phyloP scores from a whole-genome alignment of 208 protist genomes.

The Naegleria gruberi region DNA sequence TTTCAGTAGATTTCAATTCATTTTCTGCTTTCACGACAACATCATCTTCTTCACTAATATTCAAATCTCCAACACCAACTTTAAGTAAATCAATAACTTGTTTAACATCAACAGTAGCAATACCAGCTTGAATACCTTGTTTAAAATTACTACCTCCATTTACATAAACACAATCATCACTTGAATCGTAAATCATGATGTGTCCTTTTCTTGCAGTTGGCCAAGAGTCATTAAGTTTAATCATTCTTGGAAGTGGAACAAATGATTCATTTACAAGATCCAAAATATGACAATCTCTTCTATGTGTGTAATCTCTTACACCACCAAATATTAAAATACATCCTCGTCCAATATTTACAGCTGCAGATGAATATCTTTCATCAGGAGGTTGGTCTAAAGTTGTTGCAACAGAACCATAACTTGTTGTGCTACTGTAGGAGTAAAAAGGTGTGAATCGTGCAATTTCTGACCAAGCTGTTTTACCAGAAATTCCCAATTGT shows the following conservation, averaged over 20 bases:
- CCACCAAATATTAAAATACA: conserved; percentile 14
- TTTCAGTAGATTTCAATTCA: neutral
- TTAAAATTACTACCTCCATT: conserved; percentile 3
- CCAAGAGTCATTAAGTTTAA: neutral
- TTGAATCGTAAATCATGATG: neutral
- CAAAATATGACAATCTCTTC: neutral
- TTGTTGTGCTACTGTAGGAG: neutral
- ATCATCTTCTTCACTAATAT: neutral
- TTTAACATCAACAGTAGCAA: neutral
- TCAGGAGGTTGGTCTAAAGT: neutral
- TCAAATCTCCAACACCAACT: neutral
- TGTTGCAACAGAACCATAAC: neutral
- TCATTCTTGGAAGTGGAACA: neutral
- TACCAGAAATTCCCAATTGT: conserved; percentile 6
- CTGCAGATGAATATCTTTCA: neutral
- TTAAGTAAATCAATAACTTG: neutral
- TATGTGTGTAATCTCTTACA: neutral
- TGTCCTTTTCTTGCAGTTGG: neutral
- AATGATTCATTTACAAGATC: neutral
- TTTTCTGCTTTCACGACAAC: neutral
- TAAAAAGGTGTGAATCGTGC: neutral
- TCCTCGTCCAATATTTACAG: conserved; percentile 4
- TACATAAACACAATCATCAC: neutral
- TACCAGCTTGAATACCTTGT: neutral
- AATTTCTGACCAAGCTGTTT: neutral